Conservation (phyloP, 139 green algal species). For the Chlorella ohadii region DNA sequence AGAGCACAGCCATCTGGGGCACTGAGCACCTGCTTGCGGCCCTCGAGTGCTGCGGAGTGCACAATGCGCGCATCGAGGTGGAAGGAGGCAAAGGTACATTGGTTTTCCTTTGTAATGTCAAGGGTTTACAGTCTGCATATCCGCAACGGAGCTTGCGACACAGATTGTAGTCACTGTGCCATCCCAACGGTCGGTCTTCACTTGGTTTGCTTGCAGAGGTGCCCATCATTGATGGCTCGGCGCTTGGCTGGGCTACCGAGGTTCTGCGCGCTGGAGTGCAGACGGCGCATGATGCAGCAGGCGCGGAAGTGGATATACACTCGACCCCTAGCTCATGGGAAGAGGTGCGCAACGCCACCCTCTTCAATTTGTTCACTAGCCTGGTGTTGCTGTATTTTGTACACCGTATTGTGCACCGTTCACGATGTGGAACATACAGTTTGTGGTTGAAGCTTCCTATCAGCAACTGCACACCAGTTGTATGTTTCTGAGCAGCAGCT, state of each 20-base stretch:
- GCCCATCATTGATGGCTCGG: slow-evolving; percentile 87
- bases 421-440: no score
- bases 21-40: slow-evolving; percentile 85
- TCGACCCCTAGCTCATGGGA: neutral
- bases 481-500: neutral
- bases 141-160: neutral
- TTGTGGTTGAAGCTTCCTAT: no score
- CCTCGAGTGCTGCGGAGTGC: slow-evolving; percentile 85
- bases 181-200: neutral
- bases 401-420: no score
- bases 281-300: slow-evolving; percentile 5
- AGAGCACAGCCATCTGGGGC: neutral
- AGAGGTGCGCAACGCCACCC: neutral
- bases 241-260: slow-evolving; percentile 69
- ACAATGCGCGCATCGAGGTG: slow-evolving; percentile 88
- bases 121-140: neutral
- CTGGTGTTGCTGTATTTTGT: no score
- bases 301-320: neutral
- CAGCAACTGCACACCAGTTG: no score
- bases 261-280: slow-evolving; percentile 55
- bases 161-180: neutral
- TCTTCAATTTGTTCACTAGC: no score
- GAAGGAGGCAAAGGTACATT: slow-evolving; percentile 51
- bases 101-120: no score
- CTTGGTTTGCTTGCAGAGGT: slow-evolving; percentile 57